Evolutionary conservation across 2,329 filamentous ascomycete species (phyloP).

Genomic region (Cercospora zeae-maydis): DNA sequence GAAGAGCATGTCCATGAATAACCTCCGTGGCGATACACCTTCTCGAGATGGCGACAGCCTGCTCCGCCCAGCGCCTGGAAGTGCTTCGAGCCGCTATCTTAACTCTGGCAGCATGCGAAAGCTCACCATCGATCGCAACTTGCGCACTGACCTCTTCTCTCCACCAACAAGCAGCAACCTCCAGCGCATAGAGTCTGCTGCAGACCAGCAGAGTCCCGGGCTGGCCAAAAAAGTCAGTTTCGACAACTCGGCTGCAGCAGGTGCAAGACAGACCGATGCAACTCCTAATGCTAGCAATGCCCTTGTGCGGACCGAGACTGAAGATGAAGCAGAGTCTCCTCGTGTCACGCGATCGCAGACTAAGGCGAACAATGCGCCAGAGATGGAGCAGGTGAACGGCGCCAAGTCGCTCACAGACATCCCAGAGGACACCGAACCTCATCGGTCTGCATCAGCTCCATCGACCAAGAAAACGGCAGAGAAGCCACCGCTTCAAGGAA

Average conservation of each 20-base stretch:
- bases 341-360: slow-evolving; percentile 24
- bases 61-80: slow-evolving; percentile 61
- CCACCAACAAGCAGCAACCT: slow-evolving; percentile 20
- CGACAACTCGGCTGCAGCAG: slow-evolving; percentile 55
- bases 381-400: slow-evolving; percentile 65
- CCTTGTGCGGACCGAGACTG: slow-evolving; percentile 47
- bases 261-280: slow-evolving; percentile 45
- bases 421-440: slow-evolving; percentile 61
- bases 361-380: slow-evolving; percentile 45
- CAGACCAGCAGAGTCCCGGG: slow-evolving; percentile 37
- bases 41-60: slow-evolving; percentile 78
- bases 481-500: slow-evolving; percentile 15
- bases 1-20: slow-evolving; percentile 88
- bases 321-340: slow-evolving; percentile 54
- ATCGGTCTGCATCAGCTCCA: slow-evolving; percentile 27
- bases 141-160: slow-evolving; percentile 66
- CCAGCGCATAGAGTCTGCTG: slow-evolving; percentile 20
- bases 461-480: slow-evolving; percentile 20
- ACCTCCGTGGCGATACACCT: slow-evolving; percentile 64
- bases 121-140: slow-evolving; percentile 82
- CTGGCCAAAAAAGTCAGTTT: slow-evolving; percentile 88
- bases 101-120: slow-evolving; percentile 78
- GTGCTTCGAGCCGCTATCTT: slow-evolving; percentile 62
- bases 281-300: slow-evolving; percentile 39
- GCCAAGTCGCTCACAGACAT: slow-evolving; percentile 61